Evolutionary conservation across 2,329 filamentous ascomycete genomes (phyloP), one percentile per base, ranked within the genome.

Genomic region (Shiraia sp.): DNA sequence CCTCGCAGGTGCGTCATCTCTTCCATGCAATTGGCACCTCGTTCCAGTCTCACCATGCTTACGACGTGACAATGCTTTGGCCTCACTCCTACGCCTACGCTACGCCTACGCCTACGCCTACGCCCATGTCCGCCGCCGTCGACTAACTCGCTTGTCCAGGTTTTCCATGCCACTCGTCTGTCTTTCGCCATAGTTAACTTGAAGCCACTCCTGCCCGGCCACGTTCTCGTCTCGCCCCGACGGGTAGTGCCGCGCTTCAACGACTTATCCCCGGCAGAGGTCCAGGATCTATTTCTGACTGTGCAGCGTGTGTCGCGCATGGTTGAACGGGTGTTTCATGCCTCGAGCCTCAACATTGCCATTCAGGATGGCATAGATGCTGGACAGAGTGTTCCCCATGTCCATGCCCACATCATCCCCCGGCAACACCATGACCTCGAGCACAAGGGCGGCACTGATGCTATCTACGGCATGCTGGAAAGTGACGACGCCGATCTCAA

Each of bases 141-240:
- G 17, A 33, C n/a, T n/a, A 32, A 10, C 30, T 6, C n/a, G 10
- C 15, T n/a, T 22, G 31, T 8, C 22, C 55, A 96, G 87, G 89
- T 96, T 74, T 97, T 97, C 75, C 82, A 95, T 70, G 77, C 78
- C 53, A 95, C 91, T 1, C 78, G 81, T 1, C 79, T 87, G 59
- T 88, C 86, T 56, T 96, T 90, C 74, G 90, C 89, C 39, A 79
- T 97, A 49, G 91, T 97, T 43, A 99, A 99, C 73, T 82, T 97
- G 66, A 96, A 96, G 72, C 93, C 93, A 16, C 81, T 99, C 26
- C 80, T 96, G 2, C 90, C 91, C 0, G 93, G 93, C 42, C 93
- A 99, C 74, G 86, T 97, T 48, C 87, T 99, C 23, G 81, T 99
- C 47, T 96, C 88, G 53, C 90, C 93, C 0, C 79, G 82, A 14